These are phyloP conservation scores for Cyclotella baltica DNA, from an alignment of 108 stramenopile genomes.

Conservation along the genomic window DNA sequence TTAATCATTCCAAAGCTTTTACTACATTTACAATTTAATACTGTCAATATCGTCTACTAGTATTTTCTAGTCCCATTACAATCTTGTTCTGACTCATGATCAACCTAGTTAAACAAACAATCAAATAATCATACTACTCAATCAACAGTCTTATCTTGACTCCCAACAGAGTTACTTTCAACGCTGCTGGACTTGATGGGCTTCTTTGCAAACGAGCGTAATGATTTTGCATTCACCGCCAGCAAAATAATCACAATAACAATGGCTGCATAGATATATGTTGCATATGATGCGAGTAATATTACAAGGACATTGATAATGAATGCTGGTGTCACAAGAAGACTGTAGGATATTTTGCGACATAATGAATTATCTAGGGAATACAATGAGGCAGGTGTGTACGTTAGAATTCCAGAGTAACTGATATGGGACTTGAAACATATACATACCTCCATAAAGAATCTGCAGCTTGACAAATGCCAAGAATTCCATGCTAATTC, in stretches of 20 bases:
- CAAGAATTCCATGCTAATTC: constrained; percentile 36
- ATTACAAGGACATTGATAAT: constrained; percentile 33
- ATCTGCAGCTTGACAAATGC: constrained; percentile 36
- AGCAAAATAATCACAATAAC: constrained; percentile 31
- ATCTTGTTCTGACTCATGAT: no score
- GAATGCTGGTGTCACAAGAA: constrained; percentile 32
- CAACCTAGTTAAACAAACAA: no score
- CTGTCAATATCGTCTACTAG: no score
- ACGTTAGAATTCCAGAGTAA: neutral
- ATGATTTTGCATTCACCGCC: constrained; percentile 20
- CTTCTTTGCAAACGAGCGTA: neutral
- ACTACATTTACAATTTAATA: no score
- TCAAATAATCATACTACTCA: no score
- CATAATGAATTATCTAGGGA: constrained; percentile 13
- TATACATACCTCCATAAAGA: constrained; percentile 29
- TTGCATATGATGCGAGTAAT: constrained; percentile 44
- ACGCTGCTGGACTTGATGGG: neutral
- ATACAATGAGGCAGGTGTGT: neutral
- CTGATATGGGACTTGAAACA: neutral
- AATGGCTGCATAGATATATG: constrained; percentile 47
- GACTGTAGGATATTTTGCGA: constrained; percentile 24
- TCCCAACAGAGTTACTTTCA: neutral
- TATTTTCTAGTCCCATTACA: no score
- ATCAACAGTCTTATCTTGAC: neutral
- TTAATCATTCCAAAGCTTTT: no score